Evolutionary conservation across 192 early-diverging fungal species (phyloP), one percentile per base, ranked within the genome.

Genomic region (Linnemannia schmuckeri): DNA sequence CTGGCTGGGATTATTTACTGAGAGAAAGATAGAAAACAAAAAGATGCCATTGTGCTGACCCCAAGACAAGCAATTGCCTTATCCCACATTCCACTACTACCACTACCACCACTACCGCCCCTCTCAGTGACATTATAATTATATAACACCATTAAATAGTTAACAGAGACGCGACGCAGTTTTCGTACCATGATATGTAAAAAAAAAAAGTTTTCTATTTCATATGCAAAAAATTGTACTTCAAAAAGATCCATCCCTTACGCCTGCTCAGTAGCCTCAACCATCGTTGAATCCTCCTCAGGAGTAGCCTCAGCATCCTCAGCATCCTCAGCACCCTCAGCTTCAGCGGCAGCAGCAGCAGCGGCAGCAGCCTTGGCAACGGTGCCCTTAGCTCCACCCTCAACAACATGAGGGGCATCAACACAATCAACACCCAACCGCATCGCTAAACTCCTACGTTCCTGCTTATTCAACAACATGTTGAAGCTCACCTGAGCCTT

Each of bases 401-500:
- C 83, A 9, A 87, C 76, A 38, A 87, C 85, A 78, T 87, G 79
- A 52, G 85, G 85, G 2, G 85, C 75, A 46, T 87, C 85, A 30
- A 87, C 85, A 75, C 80, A 87, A 17, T 87, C 85, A 20, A 87
- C 79, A 44, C 85, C 85, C 35, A 87, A 38, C n/a, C 85, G 85
- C 85, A 87, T 87, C 20, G 85, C 85, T 61, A 87, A 47, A 81
- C 85, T 87, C 82, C 89, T 79, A 66, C 93, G 91, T 88, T 96
- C 95, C 79, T 93, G 91, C 80, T 96, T 96, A 89, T 94, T 93
- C 80, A 96, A 76, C 75, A 95, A 90, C 72, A 96, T 88, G 82
- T 94, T 96, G 42, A 96, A 88, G n/a, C 94, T 95, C 49, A 91
- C 91, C 57, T 92, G 90, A 30, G 94, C 95, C 77, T 92, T 91